A percentile compares a stretch with the other conserved stretches of the same genome.
phyloP scores from a whole-genome alignment of 2,329 filamentous ascomycete species.

The Clarireedia hainanense region DNA sequence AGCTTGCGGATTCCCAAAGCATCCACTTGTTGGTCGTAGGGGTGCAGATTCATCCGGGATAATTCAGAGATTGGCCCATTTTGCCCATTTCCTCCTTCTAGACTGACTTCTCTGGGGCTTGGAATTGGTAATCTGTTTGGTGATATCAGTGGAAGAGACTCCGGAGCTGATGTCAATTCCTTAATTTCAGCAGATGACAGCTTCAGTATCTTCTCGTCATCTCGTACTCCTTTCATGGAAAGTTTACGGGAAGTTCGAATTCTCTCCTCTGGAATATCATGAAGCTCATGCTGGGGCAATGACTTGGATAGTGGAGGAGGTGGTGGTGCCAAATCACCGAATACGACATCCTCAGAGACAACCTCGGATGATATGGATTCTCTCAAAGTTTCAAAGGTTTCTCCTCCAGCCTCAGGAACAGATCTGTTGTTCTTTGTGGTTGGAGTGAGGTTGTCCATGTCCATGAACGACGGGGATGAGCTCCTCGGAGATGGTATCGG shows the following conservation, averaged over 20 bases:
- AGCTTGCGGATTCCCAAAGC: constrained; percentile 9
- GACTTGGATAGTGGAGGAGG: constrained; percentile 18
- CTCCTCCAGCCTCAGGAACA: constrained; percentile 3
- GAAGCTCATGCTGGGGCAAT: constrained; percentile 19
- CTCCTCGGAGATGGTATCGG: constrained; percentile 22
- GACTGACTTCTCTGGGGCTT: constrained; percentile 29
- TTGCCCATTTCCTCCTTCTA: constrained; percentile 16
- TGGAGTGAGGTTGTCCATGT: constrained; percentile 10
- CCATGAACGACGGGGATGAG: constrained; percentile 16
- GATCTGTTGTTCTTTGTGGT: no score
- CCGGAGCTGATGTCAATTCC: constrained; percentile 47
- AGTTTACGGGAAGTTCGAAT: constrained; percentile 18
- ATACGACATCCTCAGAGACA: neutral
- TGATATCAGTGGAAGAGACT: constrained; percentile 49
- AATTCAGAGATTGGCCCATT: constrained; percentile 15
- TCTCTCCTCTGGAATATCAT: constrained; percentile 26
- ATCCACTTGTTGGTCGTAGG: constrained; percentile 8
- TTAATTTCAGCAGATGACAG: constrained; percentile 53
- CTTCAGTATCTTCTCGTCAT: constrained; percentile 39
- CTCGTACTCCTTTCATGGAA: constrained; percentile 16
- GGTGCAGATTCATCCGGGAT: constrained; percentile 5
- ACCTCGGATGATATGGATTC: neutral
- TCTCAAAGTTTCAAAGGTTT: neutral
- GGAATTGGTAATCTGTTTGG: constrained; percentile 25
- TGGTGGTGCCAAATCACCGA: constrained; percentile 11